Percentiles rank a stretch among this genome's conserved stretches.
Evolutionary conservation across 176 grass and related monocot species (phyloP).

Genomic region (Areca catechu): DNA sequence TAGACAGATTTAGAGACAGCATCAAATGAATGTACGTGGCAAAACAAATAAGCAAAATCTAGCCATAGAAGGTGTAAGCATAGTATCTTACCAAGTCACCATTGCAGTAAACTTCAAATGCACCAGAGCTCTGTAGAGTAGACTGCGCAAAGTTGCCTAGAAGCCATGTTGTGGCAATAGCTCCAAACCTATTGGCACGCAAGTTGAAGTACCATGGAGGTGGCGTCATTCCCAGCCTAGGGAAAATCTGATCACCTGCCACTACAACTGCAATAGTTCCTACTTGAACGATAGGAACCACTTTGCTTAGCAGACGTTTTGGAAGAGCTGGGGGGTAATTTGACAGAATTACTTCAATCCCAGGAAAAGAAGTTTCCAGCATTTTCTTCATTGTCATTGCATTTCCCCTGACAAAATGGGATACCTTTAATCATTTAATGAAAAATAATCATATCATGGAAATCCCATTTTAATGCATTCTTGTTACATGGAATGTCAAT

Average conservation of each 20-base stretch:
- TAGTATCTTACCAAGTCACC: slow-evolving; percentile 65
- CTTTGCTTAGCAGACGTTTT: slow-evolving; percentile 71
- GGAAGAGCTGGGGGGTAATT: slow-evolving; percentile 90
- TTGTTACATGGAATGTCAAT: too few species aligned
- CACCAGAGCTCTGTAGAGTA: slow-evolving; percentile 85
- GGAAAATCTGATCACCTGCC: slow-evolving; percentile 92
- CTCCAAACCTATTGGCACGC: slow-evolving; percentile 92
- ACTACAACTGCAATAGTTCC: slow-evolving; percentile 72
- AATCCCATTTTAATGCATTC: too few species aligned
- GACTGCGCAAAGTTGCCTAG: slow-evolving; percentile 84
- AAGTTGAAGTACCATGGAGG: slow-evolving; percentile 77
- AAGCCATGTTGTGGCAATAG: slow-evolving; percentile 84
- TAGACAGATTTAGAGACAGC: too few species aligned
- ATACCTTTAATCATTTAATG: neutral
- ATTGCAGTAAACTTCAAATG: slow-evolving; percentile 96
- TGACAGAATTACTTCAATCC: slow-evolving; percentile 65
- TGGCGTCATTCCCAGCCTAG: slow-evolving; percentile 81
- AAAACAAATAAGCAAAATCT: too few species aligned
- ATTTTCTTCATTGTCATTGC: slow-evolving; percentile 83
- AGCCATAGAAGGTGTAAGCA: too few species aligned
- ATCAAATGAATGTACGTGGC: too few species aligned
- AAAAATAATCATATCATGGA: neutral
- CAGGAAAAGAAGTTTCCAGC: slow-evolving; percentile 77
- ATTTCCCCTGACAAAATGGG: slow-evolving; percentile 56
- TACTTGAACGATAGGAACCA: slow-evolving; percentile 77